Evolutionary conservation across 139 green algal species (phyloP).

Genomic region (Coelastrella sp.): DNA sequence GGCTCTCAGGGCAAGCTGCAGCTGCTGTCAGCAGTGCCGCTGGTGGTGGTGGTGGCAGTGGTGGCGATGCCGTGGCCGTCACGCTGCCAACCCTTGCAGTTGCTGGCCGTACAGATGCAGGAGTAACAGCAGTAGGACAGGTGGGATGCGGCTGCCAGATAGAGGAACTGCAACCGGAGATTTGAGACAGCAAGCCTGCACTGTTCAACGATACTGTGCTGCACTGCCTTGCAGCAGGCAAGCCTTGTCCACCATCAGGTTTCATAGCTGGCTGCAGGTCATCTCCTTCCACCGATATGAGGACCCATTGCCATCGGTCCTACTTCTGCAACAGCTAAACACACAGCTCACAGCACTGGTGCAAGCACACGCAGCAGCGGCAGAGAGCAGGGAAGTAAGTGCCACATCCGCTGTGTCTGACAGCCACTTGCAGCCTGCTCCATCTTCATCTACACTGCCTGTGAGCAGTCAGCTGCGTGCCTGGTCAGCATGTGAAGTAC

Average conservation of each 20-base stretch:
- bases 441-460: not conserved
- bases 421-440: not conserved
- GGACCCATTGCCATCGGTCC: not conserved
- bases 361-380: constrained; percentile 22
- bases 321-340: not conserved
- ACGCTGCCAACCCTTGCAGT: not conserved
- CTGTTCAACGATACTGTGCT: too few species aligned
- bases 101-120: constrained; percentile 44
- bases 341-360: not conserved
- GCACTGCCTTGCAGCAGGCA: too few species aligned
- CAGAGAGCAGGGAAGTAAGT: not conserved
- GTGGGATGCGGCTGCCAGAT: not conserved
- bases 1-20: not conserved
- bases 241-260: too few species aligned
- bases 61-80: not conserved
- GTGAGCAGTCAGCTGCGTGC: not conserved
- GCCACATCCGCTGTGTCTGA: not conserved
- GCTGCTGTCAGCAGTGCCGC: not conserved
- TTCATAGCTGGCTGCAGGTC: constrained; percentile 10
- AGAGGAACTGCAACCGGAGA: too few species aligned
- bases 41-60: not conserved
- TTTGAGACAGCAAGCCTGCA: too few species aligned
- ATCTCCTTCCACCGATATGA: constrained; percentile 54
- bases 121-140: constrained; percentile 35
- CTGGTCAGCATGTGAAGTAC: constrained; percentile 10